Conservation (phyloP, 371 early-diverging fungal genomes). For the Lichtheimia corymbifera region DNA sequence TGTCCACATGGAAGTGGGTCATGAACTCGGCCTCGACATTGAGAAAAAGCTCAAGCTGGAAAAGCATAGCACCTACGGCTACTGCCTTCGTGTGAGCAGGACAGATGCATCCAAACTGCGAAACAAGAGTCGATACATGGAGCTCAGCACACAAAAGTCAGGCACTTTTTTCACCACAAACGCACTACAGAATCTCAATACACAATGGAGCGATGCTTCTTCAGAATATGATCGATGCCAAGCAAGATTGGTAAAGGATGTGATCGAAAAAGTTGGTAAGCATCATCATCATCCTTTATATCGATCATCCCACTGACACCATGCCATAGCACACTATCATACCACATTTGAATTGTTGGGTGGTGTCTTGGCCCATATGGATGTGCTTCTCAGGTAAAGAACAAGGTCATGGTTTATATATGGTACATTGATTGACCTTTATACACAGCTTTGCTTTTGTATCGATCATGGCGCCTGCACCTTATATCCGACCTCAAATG, state of each 20-base stretch:
- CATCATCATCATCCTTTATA: not conserved
- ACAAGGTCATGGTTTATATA: not conserved
- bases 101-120: slow-evolving; percentile 45
- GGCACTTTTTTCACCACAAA: slow-evolving; percentile 88
- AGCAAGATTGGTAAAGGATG: slow-evolving; percentile 76
- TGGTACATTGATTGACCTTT: too few species aligned
- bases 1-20: slow-evolving; percentile 66
- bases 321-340: slow-evolving; percentile 69
- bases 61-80: slow-evolving; percentile 75
- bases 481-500: slow-evolving; percentile 83
- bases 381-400: slow-evolving; percentile 73
- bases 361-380: slow-evolving; percentile 77
- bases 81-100: slow-evolving; percentile 86
- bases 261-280: slow-evolving; percentile 77
- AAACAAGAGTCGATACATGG: slow-evolving; percentile 72
- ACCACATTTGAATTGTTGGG: slow-evolving; percentile 80
- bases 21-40: slow-evolving; percentile 70
- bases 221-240: slow-evolving; percentile 72
- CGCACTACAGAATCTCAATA: slow-evolving; percentile 59
- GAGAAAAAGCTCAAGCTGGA: slow-evolving; percentile 93
- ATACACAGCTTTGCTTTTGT: slow-evolving; percentile 81
- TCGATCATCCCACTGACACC: not conserved
- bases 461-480: slow-evolving; percentile 79
- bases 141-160: slow-evolving; percentile 87
- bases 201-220: slow-evolving; percentile 50